Base-by-base conservation (phyloP, 768 basidiomycete genomes). In the Boletus tylopilopsis region DNA sequence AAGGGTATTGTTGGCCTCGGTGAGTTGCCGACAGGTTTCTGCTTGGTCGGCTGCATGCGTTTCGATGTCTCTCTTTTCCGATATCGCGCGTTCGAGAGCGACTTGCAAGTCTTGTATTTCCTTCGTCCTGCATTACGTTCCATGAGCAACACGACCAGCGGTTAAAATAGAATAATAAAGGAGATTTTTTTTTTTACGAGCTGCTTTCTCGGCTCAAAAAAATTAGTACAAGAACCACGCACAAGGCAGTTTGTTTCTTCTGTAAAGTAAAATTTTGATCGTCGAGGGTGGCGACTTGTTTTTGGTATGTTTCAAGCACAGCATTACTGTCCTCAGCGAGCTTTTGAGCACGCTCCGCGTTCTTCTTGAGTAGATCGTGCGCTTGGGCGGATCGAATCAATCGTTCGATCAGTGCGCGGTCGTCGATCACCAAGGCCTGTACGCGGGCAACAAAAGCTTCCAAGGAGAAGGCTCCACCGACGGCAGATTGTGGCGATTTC, bases 341-440 rank as follows among this genome's bases (percentile, higher is more conserved):
- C 68, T 91, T 92, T 74, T 94, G 88, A 19, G 91, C 93, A 42
- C 91, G 76, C 61, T 92, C 91, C 18, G 92, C 91, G 62, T 93
- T 94, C 71, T 85, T 88, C 77, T 93, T 95, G 53, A 95, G 76
- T 55, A 94, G 62, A 56, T 95, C 93, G 51, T 94, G 87, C 42
- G 92, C 90, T 67, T 90, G 85, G 2, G 90, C 93, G 58, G 92
- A 88, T 22, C 90, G 81, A 43, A 91, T 73, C 33, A 94, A 71
- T 27, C 93, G 79, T 67, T 92, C 88, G 53, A 94, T 90, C 51
- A 97, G 69, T 18, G 87, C 76, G 22, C 83, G 80, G 59, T 94
- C 91, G 66, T 96, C 95, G 29, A 78, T 74, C 45, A 96, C 75
- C 49, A 96, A 75, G 3, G 88, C 84, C 59, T 87, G 84, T 38